Base-by-base conservation (phyloP, 352 stramenopile species). In the Globisporangium paroecandrum region DNA sequence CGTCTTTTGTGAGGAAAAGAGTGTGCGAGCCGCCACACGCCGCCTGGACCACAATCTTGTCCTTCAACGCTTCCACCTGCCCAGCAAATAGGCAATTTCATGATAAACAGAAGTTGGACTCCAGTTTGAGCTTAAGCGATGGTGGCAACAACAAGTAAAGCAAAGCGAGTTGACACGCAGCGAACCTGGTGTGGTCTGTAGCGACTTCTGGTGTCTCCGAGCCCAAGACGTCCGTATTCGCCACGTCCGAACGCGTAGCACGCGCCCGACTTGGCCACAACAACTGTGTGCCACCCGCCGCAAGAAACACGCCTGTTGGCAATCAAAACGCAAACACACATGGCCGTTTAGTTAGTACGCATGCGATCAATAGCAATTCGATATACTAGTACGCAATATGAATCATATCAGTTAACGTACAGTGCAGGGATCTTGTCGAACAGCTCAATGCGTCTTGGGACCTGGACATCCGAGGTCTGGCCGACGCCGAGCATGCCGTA, bases 401-500 rank as follows among this genome's bases (percentile, higher is more conserved):
- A 13, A 67, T 12, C 27, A n/a, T 3, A 34, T 18, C 20, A 22
- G 5, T 27, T 3, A 9, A 86, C 82, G 46, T 74, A 93, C 87
- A 86, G 67, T 18, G 85, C 83, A 9, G 82, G 83, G 20, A 89
- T 82, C 27, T 77, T 69, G 62, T 93, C 81, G 59, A 95, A 95
- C 47, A 89, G 79, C 54, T 77, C 69, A 59, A 95, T 72, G 7
- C 75, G 77, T 41, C 77, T 78, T 6, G 87, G 87, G 7, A 51
- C 79, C 68, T 93, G 77, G 58, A 89, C 70, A 66, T 95, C 87
- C 2, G 81, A 81, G 9, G 83, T 88, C 66, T 94, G 86, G 8
- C 89, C 88, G 25, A 90, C 69, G 22, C 87, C 87, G 20, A 96
- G 83, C 88, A 95, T 94, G 46, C 89, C 89, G 62, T 93, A 93